phyloP scores from a whole-genome alignment of 2,329 filamentous ascomycete genomes.

The Ambrosiella cleistominuta region DNA sequence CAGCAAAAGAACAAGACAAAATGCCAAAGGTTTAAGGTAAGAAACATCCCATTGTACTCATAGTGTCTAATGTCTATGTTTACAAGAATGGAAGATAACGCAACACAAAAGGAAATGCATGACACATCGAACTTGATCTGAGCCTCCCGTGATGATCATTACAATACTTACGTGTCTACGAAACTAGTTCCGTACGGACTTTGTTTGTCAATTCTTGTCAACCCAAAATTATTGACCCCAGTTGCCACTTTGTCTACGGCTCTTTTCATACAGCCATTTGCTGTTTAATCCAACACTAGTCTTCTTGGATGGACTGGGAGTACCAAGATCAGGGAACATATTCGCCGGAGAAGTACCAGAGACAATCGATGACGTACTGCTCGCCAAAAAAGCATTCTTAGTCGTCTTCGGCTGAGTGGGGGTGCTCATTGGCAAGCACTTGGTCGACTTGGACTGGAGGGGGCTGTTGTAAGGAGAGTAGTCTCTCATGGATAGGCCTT shows the following conservation, averaged over 20 bases:
- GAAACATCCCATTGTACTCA: background rate
- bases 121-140: background rate
- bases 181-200: background rate
- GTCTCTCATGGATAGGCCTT: slow-evolving; percentile 22
- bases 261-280: slow-evolving; percentile 88
- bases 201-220: background rate
- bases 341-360: slow-evolving; percentile 28
- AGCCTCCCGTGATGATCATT: background rate
- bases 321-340: slow-evolving; percentile 40
- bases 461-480: slow-evolving; percentile 30
- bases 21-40: background rate
- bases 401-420: slow-evolving; percentile 14
- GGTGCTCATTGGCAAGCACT: slow-evolving; percentile 33
- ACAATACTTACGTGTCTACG: background rate
- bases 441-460: slow-evolving; percentile 44
- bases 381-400: slow-evolving; percentile 4
- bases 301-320: slow-evolving; percentile 56
- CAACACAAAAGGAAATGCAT: background rate
- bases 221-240: slow-evolving; percentile 21
- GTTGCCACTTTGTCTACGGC: slow-evolving; percentile 35
- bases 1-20: background rate
- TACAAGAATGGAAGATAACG: background rate
- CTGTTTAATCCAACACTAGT: slow-evolving; percentile 68
- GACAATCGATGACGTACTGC: slow-evolving; percentile 12
- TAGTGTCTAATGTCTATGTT: background rate